These are phyloP conservation scores for Selaginella moellendorffii DNA, from an alignment of 75 land plant genomes.

Conservation along the genomic window DNA sequence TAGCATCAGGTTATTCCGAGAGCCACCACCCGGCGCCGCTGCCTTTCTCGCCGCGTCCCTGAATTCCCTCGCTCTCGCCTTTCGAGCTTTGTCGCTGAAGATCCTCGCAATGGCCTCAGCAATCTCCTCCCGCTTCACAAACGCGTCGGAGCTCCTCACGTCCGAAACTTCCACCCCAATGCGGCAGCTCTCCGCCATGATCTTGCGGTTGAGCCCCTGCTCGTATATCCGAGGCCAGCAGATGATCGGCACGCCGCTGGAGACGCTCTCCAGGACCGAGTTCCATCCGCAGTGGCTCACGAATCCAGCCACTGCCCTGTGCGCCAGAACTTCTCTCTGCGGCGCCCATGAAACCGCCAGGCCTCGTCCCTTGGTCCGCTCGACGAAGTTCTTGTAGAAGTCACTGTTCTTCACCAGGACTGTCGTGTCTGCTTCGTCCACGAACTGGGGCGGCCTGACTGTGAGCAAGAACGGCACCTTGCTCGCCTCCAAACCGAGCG, in stretches of 20 bases:
- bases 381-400: neutral
- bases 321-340: neutral
- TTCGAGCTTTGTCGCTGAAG: too few relatives aligned
- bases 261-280: neutral
- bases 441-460: neutral
- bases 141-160: too few relatives aligned
- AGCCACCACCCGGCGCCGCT: too few relatives aligned
- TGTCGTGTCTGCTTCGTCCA: neutral
- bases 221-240: conserved; percentile 2
- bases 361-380: neutral
- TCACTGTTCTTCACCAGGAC: too few relatives aligned
- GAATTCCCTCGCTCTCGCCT: too few relatives aligned
- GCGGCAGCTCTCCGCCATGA: too few relatives aligned
- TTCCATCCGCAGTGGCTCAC: conserved; percentile 4
- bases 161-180: too few relatives aligned
- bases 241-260: neutral
- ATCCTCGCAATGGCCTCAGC: too few relatives aligned
- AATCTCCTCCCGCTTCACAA: too few relatives aligned
- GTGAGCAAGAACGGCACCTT: neutral
- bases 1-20: too few relatives aligned
- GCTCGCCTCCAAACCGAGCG: neutral
- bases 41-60: too few relatives aligned
- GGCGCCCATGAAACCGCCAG: neutral
- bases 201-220: neutral
- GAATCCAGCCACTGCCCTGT: neutral